Base-by-base conservation (phyloP, 257 asterid species). In the Cynanchum wilfordii region DNA sequence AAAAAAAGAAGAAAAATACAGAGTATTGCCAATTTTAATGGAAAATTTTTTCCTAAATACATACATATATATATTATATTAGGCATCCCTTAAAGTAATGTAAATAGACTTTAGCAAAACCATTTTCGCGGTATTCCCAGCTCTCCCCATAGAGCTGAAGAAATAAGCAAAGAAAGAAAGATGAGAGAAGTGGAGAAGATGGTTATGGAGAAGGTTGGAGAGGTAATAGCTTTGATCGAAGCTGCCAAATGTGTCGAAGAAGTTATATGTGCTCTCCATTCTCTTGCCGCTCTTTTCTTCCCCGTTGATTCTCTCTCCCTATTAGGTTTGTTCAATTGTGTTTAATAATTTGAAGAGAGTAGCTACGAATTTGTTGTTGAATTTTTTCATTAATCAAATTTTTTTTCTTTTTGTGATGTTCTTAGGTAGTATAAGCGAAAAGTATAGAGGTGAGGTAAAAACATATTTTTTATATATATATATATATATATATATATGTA, bases 261-360 rank as follows among this genome's bases (percentile, higher is more conserved):
- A 82, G 88, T 90, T 60, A 81, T 90, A 68, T 55, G 78, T 55
- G 87, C 97, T 79, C 87, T 93, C 70, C 85, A 87, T 80, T 86
- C 97, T 71, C 87, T 93, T 20, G 91, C 98, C 71, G 83, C 80
- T 73, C 79, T 80, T 71, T 80, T 93, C 56, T 93, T 89, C 82
- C 85, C 90, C 36, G 71, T 87, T 68, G 73, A 86, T 13, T 77
- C 88, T 65, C 77, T 29, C 74, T 79, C 82, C 11, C 15, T 90
- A 70, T 78, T 85, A 77, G 97, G 98, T 91, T 54, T 45, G 33
- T 44, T 58, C 47, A 38, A n/a, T 19, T 54, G 10, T 16, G 6
- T 57, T n/a, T 44, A 33, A 42, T 59, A 30, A 15, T 24, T 52
- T n/a, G 13, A 22, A 24, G 40, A 12, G 42, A 33, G 20, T 38